phyloP scores from a whole-genome alignment of 495 filamentous ascomycete species.

The Annulohypoxylon stygium region DNA sequence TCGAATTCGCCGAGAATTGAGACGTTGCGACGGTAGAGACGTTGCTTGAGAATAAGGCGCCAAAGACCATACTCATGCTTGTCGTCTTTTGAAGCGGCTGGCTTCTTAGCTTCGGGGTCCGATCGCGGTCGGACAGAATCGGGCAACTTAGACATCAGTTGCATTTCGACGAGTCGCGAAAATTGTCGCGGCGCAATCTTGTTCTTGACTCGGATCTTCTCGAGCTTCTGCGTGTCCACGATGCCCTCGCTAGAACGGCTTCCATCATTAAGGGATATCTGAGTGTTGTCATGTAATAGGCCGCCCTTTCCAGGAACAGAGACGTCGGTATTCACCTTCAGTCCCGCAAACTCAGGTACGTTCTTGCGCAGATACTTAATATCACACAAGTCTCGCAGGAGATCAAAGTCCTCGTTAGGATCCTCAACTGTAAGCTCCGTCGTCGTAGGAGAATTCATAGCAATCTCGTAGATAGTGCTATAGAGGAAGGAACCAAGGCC shows the following conservation, averaged over 20 bases:
- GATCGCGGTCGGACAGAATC: constrained; percentile 67
- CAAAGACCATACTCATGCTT: constrained; percentile 78
- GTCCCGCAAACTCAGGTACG: constrained; percentile 63
- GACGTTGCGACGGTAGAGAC: constrained; percentile 82
- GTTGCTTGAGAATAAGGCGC: constrained; percentile 83
- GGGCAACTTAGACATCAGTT: constrained; percentile 82
- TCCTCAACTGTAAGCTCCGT: constrained; percentile 94
- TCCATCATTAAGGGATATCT: constrained; percentile 42
- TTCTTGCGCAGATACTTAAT: constrained; percentile 71
- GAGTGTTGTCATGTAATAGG: constrained; percentile 66
- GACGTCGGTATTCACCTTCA: constrained; percentile 64
- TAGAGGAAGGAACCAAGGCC: constrained; percentile 87
- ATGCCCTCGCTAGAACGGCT: constrained; percentile 55
- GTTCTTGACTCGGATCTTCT: constrained; percentile 70
- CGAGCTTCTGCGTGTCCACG: constrained; percentile 68
- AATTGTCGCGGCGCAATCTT: constrained; percentile 94
- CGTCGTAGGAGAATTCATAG: constrained; percentile 71
- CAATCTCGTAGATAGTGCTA: constrained; percentile 76
- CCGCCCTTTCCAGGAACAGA: constrained; percentile 55
- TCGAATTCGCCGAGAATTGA: constrained; percentile 85
- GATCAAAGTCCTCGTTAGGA: constrained; percentile 93
- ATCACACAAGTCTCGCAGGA: constrained; percentile 87
- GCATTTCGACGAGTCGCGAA: constrained; percentile 86
- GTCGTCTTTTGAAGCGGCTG: constrained; percentile 51
- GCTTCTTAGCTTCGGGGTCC: constrained; percentile 38